phyloP scores from a whole-genome alignment of 768 basidiomycete genomes.

The Suillus hirtellus region DNA sequence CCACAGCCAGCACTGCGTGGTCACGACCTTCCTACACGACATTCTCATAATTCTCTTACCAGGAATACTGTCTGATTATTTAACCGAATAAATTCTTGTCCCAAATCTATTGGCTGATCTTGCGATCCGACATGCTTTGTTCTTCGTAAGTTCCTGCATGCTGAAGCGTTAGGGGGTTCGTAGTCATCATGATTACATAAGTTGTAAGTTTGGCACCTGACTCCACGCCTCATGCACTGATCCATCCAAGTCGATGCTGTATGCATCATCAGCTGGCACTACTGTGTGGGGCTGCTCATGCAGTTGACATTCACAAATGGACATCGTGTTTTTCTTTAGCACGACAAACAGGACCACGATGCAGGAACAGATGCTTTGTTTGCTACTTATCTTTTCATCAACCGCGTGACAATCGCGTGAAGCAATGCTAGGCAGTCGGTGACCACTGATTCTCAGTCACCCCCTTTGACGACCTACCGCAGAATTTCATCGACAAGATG shows the following conservation, averaged over 20 bases:
- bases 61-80: constrained; percentile 15
- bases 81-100: constrained; percentile 15
- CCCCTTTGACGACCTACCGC: not conserved
- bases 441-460: too few relatives aligned
- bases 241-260: too few relatives aligned
- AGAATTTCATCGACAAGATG: not conserved
- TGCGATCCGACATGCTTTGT: not conserved
- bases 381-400: not conserved
- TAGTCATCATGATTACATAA: constrained; percentile 3
- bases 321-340: not conserved
- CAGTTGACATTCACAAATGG: not conserved
- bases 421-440: not conserved
- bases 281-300: not conserved
- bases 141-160: not conserved
- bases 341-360: not conserved
- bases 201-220: not conserved
- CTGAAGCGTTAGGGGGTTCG: not conserved
- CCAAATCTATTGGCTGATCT: not conserved
- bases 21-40: constrained; percentile 12
- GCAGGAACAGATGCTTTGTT: not conserved
- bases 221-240: too few relatives aligned
- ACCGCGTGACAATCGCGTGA: too few relatives aligned
- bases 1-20: not conserved
- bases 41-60: constrained; percentile 24
- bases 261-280: too few relatives aligned